phyloP scores from a whole-genome alignment of 352 stramenopile species.

The Globisporangium echinulatum region DNA sequence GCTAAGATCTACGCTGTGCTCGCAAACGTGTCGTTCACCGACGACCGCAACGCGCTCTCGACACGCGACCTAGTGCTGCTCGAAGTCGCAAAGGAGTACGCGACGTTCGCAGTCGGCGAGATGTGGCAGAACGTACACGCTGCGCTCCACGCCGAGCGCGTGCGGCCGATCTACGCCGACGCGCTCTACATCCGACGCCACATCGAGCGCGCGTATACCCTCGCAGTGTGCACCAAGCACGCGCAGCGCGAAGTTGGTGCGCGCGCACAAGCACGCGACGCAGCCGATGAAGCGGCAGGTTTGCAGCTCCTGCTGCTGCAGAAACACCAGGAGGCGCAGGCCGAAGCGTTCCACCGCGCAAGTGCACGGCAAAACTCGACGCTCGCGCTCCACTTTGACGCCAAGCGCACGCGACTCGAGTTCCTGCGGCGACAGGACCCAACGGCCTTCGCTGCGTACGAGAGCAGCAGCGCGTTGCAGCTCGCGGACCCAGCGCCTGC shows the following conservation, averaged over 20 bases:
- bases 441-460: constrained; percentile 38
- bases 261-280: constrained; percentile 12
- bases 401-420: constrained; percentile 64
- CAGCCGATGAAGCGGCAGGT: constrained; percentile 31
- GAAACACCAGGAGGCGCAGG: constrained; percentile 65
- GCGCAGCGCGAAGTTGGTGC: constrained; percentile 46
- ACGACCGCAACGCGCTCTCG: constrained; percentile 16
- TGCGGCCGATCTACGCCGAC: constrained; percentile 71
- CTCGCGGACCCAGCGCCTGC: constrained; percentile 47
- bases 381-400: constrained; percentile 67
- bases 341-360: constrained; percentile 42
- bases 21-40: constrained; percentile 48
- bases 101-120: constrained; percentile 55
- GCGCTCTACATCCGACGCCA: constrained; percentile 63
- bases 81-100: constrained; percentile 70
- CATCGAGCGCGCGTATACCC: constrained; percentile 69
- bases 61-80: constrained; percentile 54
- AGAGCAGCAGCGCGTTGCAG: constrained; percentile 25
- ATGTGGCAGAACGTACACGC: constrained; percentile 74
- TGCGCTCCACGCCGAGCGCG: constrained; percentile 48
- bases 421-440: constrained; percentile 64
- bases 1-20: constrained; percentile 67
- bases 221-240: constrained; percentile 55
- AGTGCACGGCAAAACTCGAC: constrained; percentile 62
- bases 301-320: constrained; percentile 49